Base-by-base conservation (phyloP, 495 filamentous ascomycete genomes). In the Penicillium alfredii region DNA sequence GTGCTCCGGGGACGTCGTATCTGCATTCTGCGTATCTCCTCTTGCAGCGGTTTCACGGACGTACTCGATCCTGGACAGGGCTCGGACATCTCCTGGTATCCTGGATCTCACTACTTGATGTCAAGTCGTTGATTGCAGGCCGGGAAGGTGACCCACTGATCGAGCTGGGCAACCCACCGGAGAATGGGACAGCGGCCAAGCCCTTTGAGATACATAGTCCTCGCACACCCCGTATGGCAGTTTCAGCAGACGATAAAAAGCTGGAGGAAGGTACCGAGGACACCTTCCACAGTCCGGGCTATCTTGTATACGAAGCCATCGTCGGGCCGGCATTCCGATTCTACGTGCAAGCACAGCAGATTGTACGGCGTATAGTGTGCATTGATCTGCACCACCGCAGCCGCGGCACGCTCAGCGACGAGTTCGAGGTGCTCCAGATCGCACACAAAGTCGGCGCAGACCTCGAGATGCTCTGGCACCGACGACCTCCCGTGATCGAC, bases 331-430 rank as follows among this genome's bases (percentile, higher is more conserved):
- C 53, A 15, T 63, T 60, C 30, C 44, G 40, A n/a, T 66, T 66
- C 40, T 61, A 56, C 30, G 34, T 56, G 8, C 49, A 56, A 34
- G 51, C 63, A 10, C 60, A 64, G 33, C 60, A 66, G 40, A 45
- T 64, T 11, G 53, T 62, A 12, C 58, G 63, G 2, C 58, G 60
- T 6, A 66, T 66, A 8, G 50, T 66, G 18, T 47, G 41, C 14
- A 63, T 66, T 11, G 63, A 66, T 40, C 47, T 66, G 12, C 63
- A 66, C 31, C 63, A 66, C 34, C 63, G 63, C 41, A 61, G 53
- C 19, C 60, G 63, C 11, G 63, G 63, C 18, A 64, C 63, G 1
- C 55, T 66, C 11, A 56, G 48, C 33, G 63, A 66, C 29, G 63
- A 66, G 41, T 66, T 63, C 38, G 63, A 64, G 34, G 63, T 66